Evolutionary conservation across 1,284 basidiomycete species (phyloP).

Genomic region (Neotropicomus parvogracilis): DNA sequence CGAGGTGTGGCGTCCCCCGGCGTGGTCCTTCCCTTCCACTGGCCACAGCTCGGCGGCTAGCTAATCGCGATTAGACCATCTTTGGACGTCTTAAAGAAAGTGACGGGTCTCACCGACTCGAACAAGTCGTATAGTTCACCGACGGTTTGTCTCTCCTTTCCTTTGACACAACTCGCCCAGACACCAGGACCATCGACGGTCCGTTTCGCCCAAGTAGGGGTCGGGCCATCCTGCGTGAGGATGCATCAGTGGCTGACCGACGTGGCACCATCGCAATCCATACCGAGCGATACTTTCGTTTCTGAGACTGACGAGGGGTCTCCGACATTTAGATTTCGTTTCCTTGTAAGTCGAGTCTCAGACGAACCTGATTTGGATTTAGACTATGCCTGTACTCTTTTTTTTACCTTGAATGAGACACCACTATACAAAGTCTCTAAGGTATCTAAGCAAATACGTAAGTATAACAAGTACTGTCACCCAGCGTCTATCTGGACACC

Average conservation of each 20-base stretch:
- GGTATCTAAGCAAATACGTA: constrained; percentile 19
- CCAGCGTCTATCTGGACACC: constrained; percentile 9
- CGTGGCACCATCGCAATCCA: constrained; percentile 4
- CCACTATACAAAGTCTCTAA: constrained; percentile 8
- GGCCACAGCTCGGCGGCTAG: constrained; percentile 72
- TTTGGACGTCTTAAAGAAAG: not conserved
- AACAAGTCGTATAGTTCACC: constrained; percentile 76
- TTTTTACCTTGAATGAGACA: not conserved
- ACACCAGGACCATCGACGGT: constrained; percentile 73
- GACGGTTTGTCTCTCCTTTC: constrained; percentile 73
- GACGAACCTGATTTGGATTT: constrained; percentile 2
- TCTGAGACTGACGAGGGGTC: constrained; percentile 21
- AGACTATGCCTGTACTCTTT: not conserved
- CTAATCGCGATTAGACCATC: constrained; percentile 37
- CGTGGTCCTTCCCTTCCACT: constrained; percentile 16
- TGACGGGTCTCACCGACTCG: constrained; percentile 49
- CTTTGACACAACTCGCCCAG: constrained; percentile 78
- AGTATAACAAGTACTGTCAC: constrained; percentile 1
- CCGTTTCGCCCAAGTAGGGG: constrained; percentile 59
- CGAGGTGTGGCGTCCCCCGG: constrained; percentile 17
- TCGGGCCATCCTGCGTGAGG: constrained; percentile 31
- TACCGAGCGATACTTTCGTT: constrained; percentile 34
- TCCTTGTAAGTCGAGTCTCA: not conserved
- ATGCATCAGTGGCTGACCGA: constrained; percentile 4
- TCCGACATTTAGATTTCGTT: constrained; percentile 20